phyloP scores from a whole-genome alignment of 768 basidiomycete genomes.

The Lyophyllum shimeji region DNA sequence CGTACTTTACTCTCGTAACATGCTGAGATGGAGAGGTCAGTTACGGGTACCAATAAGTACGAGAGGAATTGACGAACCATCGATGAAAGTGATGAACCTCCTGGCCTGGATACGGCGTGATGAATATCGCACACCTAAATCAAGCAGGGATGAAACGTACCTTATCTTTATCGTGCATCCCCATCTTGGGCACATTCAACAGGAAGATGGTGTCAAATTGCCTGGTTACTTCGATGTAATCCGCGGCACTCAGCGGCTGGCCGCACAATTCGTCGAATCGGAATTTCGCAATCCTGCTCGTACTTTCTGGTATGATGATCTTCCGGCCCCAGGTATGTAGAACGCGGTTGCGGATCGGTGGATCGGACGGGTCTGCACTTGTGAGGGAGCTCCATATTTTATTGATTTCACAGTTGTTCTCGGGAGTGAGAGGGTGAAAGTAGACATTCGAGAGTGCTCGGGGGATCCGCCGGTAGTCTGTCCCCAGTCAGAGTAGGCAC shows the following conservation, averaged over 20 bases:
- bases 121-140: not conserved
- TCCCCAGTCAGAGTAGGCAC: conserved; percentile 5
- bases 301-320: conserved; percentile 76
- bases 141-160: conserved; percentile 35
- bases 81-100: conserved; percentile 96
- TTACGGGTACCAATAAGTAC: not conserved
- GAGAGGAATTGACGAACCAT: conserved; percentile 51
- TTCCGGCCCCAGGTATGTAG: conserved; percentile 91
- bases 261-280: conserved; percentile 86
- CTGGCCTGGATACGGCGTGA: conserved; percentile 56
- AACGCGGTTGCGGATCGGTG: conserved; percentile 57
- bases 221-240: conserved; percentile 92
- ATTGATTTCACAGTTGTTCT: conserved; percentile 67
- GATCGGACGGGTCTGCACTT: conserved; percentile 49
- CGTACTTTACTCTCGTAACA: conserved; percentile 88
- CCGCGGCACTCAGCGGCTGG: conserved; percentile 87
- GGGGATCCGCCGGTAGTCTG: conserved; percentile 94
- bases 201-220: conserved; percentile 88
- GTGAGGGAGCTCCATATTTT: conserved; percentile 83
- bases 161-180: conserved; percentile 81
- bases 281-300: conserved; percentile 80
- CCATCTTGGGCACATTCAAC: conserved; percentile 86
- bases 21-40: conserved; percentile 38
- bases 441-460: conserved; percentile 94
- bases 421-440: conserved; percentile 73